Conservation (phyloP, 345 rosid species). For the Hypericum androsaemum region DNA sequence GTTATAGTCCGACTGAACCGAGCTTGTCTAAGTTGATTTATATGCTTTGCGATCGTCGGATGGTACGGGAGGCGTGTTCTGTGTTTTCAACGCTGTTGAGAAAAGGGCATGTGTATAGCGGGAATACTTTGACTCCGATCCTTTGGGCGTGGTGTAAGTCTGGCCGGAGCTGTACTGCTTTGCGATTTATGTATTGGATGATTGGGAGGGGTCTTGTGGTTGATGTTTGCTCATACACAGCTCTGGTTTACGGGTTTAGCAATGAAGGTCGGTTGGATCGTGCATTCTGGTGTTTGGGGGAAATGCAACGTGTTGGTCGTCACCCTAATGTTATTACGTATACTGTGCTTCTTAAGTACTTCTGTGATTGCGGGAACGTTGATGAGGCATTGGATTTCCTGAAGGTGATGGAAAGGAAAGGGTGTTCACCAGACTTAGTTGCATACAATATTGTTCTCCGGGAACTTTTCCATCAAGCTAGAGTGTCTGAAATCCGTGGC, state of each 20-base stretch:
- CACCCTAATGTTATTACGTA: conserved; percentile 27
- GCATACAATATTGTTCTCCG: conserved; percentile 27
- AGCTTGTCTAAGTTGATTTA: conserved; percentile 18
- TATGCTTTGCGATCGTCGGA: conserved; percentile 18
- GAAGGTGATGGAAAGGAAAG: conserved; percentile 24
- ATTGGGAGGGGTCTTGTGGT: conserved; percentile 25
- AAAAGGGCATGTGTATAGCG: conserved; percentile 17
- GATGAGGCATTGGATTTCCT: conserved; percentile 19
- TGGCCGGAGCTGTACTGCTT: conserved; percentile 17
- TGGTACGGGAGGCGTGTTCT: conserved; percentile 17
- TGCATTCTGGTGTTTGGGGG: conserved; percentile 20
- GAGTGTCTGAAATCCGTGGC: conserved; percentile 11
- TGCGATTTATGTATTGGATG: conserved; percentile 21
- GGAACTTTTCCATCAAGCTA: conserved; percentile 20
- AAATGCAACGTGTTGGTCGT: conserved; percentile 20
- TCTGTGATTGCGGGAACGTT: conserved; percentile 23
- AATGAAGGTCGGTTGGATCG: conserved; percentile 22
- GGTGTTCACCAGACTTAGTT: conserved; percentile 23
- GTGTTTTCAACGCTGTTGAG: conserved; percentile 15
- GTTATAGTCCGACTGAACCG: conserved; percentile 18
- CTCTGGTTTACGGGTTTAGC: conserved; percentile 33
- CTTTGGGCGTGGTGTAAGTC: conserved; percentile 34
- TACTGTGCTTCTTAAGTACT: conserved; percentile 27
- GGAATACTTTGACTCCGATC: conserved; percentile 22
- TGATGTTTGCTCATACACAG: conserved; percentile 30